Percentiles rank a stretch among this genome's conserved stretches.
phyloP scores from a whole-genome alignment of 768 basidiomycete genomes.

The Hemileccinum impolitum region DNA sequence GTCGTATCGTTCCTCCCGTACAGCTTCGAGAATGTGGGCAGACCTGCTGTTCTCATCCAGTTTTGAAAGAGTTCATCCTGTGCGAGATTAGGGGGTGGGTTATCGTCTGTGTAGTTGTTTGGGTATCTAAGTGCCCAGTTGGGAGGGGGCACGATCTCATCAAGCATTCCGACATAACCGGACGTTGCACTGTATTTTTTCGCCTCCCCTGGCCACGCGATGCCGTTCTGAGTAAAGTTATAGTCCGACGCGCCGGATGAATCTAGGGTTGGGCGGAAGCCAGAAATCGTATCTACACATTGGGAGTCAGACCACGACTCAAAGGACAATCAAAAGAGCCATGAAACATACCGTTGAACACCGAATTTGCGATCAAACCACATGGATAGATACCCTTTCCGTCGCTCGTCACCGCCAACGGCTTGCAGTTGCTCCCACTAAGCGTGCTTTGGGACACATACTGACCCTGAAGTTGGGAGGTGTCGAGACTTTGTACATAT shows the following conservation, averaged over 20 bases:
- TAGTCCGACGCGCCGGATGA: conserved; percentile 50
- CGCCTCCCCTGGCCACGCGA: conserved; percentile 94
- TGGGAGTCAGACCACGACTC: not conserved
- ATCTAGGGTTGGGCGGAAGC: conserved; percentile 47
- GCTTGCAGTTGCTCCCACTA: conserved; percentile 82
- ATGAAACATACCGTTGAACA: conserved; percentile 81
- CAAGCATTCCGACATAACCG: conserved; percentile 51
- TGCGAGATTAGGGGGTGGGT: conserved; percentile 69
- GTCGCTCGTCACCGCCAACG: conserved; percentile 54
- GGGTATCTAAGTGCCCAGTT: conserved; percentile 83
- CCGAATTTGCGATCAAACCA: conserved; percentile 93
- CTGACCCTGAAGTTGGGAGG: conserved; percentile 81
- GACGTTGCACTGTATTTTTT: conserved; percentile 76
- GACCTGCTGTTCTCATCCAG: conserved; percentile 98
- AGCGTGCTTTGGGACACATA: conserved; percentile 46
- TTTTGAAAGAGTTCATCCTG: conserved; percentile 94
- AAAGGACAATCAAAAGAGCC: not conserved
- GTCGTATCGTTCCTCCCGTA: conserved; percentile 88
- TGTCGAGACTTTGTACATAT: conserved; percentile 89
- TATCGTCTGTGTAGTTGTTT: conserved; percentile 60
- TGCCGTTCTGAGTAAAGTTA: conserved; percentile 70
- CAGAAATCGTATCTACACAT: conserved; percentile 73
- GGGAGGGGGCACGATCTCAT: conserved; percentile 83
- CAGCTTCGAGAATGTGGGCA: conserved; percentile 95
- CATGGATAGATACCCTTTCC: conserved; percentile 83